Evolutionary conservation across 73 alveolate species (phyloP).

Genomic region (Tetrahymena elliotti): DNA sequence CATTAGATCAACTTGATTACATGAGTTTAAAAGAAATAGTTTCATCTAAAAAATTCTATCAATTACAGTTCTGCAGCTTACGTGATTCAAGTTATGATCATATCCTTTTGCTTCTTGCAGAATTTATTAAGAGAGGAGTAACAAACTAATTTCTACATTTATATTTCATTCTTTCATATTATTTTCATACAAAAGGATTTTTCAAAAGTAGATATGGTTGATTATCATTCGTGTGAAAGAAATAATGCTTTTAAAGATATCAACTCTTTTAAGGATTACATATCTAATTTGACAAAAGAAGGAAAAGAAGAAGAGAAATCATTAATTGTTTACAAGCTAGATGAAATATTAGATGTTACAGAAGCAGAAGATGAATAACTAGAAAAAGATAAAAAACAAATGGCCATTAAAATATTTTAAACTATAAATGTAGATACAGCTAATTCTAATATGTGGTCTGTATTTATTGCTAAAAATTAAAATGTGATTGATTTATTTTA

Average conservation of each 20-base stretch:
- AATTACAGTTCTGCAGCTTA: not conserved
- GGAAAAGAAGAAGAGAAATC: not conserved
- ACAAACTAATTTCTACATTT: no score
- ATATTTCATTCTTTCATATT: not conserved
- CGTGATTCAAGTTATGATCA: not conserved
- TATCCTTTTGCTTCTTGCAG: not conserved
- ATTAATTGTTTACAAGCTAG: not conserved
- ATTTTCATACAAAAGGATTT: not conserved
- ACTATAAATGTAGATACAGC: not conserved
- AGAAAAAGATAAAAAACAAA: not conserved
- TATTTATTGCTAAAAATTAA: not conserved
- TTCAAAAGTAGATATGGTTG: not conserved
- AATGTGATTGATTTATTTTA: not conserved
- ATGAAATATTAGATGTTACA: not conserved
- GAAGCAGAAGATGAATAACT: not conserved
- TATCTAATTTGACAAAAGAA: not conserved
- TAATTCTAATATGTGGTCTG: not conserved
- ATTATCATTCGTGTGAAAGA: not conserved
- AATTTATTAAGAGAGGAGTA: not conserved
- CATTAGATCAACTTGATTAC: not conserved
- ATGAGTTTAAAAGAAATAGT: not conserved
- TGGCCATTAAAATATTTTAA: not conserved
- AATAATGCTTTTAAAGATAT: not conserved
- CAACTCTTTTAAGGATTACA: not conserved
- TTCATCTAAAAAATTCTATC: no score